Conservation (phyloP, 129 eudicot species). For the Smallanthus sonchifolius region DNA sequence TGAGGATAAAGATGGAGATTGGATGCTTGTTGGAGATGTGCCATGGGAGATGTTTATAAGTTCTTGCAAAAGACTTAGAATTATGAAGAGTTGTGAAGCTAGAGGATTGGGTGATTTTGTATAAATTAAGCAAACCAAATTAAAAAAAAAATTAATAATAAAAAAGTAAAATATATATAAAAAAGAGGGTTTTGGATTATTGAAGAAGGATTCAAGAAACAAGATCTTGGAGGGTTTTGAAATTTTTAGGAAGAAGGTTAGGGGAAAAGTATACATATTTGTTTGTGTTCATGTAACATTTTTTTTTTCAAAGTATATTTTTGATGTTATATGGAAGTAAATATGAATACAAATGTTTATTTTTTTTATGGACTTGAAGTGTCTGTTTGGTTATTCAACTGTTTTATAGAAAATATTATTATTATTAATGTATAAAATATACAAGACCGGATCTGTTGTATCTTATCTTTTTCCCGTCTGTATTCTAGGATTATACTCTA, state of each 20-base stretch:
- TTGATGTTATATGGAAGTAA: slow-evolving; percentile 26
- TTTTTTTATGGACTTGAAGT: background rate
- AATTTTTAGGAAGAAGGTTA: slow-evolving; percentile 23
- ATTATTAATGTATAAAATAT: no score
- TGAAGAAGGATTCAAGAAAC: slow-evolving; percentile 5
- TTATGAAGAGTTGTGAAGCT: slow-evolving; percentile 82
- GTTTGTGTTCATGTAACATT: slow-evolving; percentile 25
- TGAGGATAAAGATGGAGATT: slow-evolving; percentile 90
- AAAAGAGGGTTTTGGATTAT: slow-evolving; percentile 3
- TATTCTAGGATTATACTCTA: no score
- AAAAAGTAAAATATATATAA: background rate
- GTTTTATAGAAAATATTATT: background rate
- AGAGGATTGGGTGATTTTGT: slow-evolving; percentile 57
- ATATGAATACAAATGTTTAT: slow-evolving; percentile 14
- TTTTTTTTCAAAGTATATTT: slow-evolving; percentile 21
- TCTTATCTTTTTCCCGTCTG: no score
- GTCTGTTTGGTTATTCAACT: background rate
- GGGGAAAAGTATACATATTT: slow-evolving; percentile 15
- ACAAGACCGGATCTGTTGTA: no score
- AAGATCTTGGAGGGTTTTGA: slow-evolving; percentile 22
- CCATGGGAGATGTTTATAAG: slow-evolving; percentile 81
- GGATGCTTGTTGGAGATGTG: slow-evolving; percentile 96
- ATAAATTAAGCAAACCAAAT: slow-evolving; percentile 14
- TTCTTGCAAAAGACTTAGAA: slow-evolving; percentile 78
- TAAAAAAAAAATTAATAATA: background rate